A percentile compares a stretch with the other conserved stretches of the same genome.
phyloP scores from a whole-genome alignment of 176 grass and related monocot genomes.

The Pontederia crassipes region DNA sequence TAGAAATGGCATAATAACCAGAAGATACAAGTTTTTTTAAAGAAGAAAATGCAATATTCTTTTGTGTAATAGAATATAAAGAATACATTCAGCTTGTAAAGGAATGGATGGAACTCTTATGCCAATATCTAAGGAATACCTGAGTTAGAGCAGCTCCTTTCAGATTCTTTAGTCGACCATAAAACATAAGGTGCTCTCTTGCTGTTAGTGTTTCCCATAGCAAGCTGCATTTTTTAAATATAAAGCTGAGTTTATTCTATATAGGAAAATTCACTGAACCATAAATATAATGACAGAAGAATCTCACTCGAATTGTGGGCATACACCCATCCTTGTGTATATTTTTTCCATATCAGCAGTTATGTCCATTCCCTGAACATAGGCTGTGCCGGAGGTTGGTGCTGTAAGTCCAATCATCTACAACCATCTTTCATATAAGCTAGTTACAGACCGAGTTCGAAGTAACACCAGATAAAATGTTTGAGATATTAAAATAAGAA shows the following conservation, averaged over 20 bases:
- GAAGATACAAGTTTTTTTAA: no score
- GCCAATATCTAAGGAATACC: slow-evolving; percentile 24
- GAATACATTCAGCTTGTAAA: not conserved
- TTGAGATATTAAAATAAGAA: not conserved
- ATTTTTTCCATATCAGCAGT: slow-evolving; percentile 51
- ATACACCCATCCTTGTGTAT: slow-evolving; percentile 92
- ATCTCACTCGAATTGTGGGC: slow-evolving; percentile 77
- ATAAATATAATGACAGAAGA: not conserved
- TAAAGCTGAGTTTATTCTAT: not conserved
- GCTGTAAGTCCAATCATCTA: slow-evolving; percentile 85
- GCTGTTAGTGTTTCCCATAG: slow-evolving; percentile 96
- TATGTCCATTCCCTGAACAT: slow-evolving; percentile 85
- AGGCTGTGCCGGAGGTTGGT: slow-evolving; percentile 70
- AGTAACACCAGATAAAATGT: not conserved
- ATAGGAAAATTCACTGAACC: not conserved
- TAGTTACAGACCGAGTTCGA: no score
- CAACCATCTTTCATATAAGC: not conserved
- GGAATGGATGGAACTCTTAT: not conserved
- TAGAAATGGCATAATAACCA: no score
- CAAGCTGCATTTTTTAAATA: slow-evolving; percentile 44
- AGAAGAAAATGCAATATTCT: no score
- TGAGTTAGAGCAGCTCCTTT: slow-evolving; percentile 43
- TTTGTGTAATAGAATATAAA: not conserved
- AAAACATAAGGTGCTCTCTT: slow-evolving; percentile 82
- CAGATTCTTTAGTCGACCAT: slow-evolving; percentile 90